Evolutionary conservation across 179 eudicot species (phyloP), one percentile per base, ranked within the genome.

Genomic region (Patellifolia procumbens): DNA sequence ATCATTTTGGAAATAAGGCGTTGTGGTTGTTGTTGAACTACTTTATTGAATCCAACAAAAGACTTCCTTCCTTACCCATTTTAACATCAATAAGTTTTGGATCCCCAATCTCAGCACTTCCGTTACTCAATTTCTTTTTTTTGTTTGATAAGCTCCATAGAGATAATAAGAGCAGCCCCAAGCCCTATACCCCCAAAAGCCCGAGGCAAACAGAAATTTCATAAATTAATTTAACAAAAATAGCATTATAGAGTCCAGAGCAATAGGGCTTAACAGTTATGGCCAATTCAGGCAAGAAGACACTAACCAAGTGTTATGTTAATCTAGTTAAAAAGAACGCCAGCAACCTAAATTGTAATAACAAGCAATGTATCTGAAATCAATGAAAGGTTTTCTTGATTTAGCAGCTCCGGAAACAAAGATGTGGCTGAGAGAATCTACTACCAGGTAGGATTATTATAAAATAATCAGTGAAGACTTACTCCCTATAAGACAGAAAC

Each of bases 401-500:
- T 42, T 55, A 68, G 22, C 19, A 45, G 65, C 2, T 16, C 5
- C 2, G 48, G 53, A 73, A 55, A 20, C 29, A 16, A 24, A 12
- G 37, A 55, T 15, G n/a, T 15, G 9, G 16, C 22, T 11, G 34
- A 63, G 5, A 22, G 11, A 64, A 42, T 65, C 45, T 31, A 68
- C 26, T 24, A 22, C 61, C 22, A 26, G 28, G 42, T 16, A 69
- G 2, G 39, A 48, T 5, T 48, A 1, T 29, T 1, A 67, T 32
- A 43, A 9, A 20, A n/a, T 56, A 51, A 32, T 78, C 51, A 17
- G 26, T 48, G 67, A 76, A 78, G 22, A 56, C 91, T 81, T 79
- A 92, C 98, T 89, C 89, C 76, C 88, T 90, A 78, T 95, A 95
- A 77, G 89, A 55, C 76, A 90, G 86, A 84, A 85, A 87, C 78